phyloP scores from a whole-genome alignment of 2,329 filamentous ascomycete genomes.

The Arthrinium phaeospermum region DNA sequence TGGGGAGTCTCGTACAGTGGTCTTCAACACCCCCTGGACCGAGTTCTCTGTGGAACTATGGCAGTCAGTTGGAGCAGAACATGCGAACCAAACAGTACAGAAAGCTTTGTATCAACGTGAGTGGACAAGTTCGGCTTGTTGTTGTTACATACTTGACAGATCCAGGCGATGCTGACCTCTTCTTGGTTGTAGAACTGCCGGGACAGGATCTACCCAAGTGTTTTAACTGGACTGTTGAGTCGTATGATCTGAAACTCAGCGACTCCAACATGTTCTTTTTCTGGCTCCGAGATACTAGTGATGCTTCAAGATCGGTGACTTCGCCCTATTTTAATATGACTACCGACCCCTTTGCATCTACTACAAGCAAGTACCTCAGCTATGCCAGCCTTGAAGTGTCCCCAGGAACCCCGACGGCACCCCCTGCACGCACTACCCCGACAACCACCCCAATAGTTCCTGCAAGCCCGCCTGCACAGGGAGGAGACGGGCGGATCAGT shows the following conservation, averaged over 20 bases:
- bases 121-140: not conserved
- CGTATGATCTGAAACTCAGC: slow-evolving; percentile 1
- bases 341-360: not conserved
- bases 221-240: slow-evolving; percentile 1
- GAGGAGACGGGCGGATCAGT: not conserved
- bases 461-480: not conserved
- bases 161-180: not conserved
- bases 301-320: not conserved
- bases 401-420: not conserved
- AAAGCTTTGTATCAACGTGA: not conserved
- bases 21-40: not conserved
- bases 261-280: slow-evolving; percentile 9
- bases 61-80: not conserved
- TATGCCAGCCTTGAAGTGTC: not conserved
- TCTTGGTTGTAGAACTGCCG: not conserved
- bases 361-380: not conserved
- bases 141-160: not conserved
- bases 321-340: not conserved
- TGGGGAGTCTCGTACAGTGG: not conserved
- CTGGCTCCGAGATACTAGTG: not conserved
- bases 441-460: not conserved
- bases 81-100: not conserved
- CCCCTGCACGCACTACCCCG: not conserved
- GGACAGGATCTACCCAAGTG: not conserved
- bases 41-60: not conserved